A percentile compares a stretch with the other conserved stretches of the same genome.
These are phyloP conservation scores for Peronospora tabacina DNA, from an alignment of 352 stramenopile species.

Conservation along the genomic window DNA sequence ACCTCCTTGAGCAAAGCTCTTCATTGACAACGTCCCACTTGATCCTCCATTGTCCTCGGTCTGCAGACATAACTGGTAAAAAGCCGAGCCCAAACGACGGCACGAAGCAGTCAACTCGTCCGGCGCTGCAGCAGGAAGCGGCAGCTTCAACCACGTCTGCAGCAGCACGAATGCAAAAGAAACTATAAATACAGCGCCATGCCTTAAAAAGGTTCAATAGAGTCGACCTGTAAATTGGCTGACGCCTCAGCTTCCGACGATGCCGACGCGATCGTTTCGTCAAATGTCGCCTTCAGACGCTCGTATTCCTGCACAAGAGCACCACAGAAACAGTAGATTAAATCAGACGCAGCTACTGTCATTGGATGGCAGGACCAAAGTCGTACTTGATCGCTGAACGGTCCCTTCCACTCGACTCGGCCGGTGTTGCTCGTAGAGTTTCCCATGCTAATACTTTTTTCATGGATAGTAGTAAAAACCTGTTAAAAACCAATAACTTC, in stretches of 20 bases:
- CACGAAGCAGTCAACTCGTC: constrained; percentile 23
- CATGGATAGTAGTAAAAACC: neutral
- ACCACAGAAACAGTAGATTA: neutral
- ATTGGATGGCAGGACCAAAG: neutral
- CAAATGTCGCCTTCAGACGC: constrained; percentile 43
- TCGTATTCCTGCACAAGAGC: constrained; percentile 49
- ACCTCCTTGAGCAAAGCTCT: constrained; percentile 68
- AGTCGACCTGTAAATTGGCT: constrained; percentile 38
- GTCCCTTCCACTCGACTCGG: constrained; percentile 55
- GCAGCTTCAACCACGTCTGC: constrained; percentile 42
- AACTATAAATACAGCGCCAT: neutral
- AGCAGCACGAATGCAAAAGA: constrained; percentile 1
- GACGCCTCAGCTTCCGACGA: constrained; percentile 18
- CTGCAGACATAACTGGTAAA: constrained; percentile 50
- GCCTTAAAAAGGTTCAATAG: neutral
- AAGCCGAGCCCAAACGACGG: constrained; percentile 30
- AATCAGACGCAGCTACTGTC: neutral
- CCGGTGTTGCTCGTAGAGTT: constrained; percentile 23
- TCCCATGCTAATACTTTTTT: constrained; percentile 26
- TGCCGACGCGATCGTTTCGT: constrained; percentile 24
- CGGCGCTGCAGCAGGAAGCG: constrained; percentile 22
- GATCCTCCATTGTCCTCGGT: constrained; percentile 21
- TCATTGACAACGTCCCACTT: constrained; percentile 24
- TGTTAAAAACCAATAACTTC: neutral
- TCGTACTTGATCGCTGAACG: constrained; percentile 67